phyloP scores from a whole-genome alignment of 257 asterid species.

The Salvia hispanica region DNA sequence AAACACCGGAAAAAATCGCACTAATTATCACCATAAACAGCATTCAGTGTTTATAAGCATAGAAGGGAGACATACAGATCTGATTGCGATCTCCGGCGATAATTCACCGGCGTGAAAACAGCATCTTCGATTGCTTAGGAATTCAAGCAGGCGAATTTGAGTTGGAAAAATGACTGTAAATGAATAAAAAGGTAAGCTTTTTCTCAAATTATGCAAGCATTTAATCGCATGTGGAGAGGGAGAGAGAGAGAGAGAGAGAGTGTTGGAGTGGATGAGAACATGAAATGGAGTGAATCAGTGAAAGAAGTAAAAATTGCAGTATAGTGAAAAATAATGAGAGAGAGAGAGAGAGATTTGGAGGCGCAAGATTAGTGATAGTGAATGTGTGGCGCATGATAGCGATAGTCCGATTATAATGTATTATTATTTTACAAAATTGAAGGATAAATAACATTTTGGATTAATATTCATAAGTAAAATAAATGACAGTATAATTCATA shows the following conservation, averaged over 20 bases:
- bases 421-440: too few species aligned
- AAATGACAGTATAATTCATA: neutral
- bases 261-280: conserved; percentile 20
- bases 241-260: neutral
- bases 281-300: conserved; percentile 6
- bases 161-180: conserved; percentile 3
- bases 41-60: conserved; percentile 11
- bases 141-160: conserved; percentile 15
- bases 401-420: conserved; percentile 32
- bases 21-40: conserved; percentile 5
- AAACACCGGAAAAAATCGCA: conserved; percentile 1
- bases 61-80: conserved; percentile 45
- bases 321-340: neutral
- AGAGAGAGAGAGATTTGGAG: neutral
- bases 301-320: conserved; percentile 20
- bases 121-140: conserved; percentile 31
- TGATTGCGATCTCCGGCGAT: conserved; percentile 42
- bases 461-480: neutral
- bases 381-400: conserved; percentile 50
- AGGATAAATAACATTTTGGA: too few species aligned
- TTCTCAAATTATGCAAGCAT: neutral
- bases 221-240: conserved; percentile 15
- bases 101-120: conserved; percentile 36
- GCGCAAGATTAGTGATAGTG: conserved; percentile 32
- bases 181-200: neutral